Evolutionary conservation across 2,329 filamentous ascomycete species (phyloP).

Genomic region (Alternaria dauci): DNA sequence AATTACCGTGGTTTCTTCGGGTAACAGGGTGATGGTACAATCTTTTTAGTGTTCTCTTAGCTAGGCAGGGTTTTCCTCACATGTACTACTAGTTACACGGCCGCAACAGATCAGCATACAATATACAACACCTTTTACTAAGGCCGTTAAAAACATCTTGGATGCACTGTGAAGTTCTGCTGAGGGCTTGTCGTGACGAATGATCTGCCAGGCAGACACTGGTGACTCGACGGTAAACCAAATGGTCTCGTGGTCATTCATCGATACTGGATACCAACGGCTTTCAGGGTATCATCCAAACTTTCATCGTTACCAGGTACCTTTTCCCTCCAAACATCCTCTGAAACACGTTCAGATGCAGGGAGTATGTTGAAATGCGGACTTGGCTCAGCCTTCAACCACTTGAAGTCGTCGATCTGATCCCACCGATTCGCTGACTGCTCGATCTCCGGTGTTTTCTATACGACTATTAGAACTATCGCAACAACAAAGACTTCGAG

Average conservation of each 20-base stretch:
- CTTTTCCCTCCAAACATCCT: slow-evolving; percentile 69
- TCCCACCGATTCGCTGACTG: slow-evolving; percentile 75
- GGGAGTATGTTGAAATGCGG: slow-evolving; percentile 85
- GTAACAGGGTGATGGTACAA: slow-evolving; percentile 21
- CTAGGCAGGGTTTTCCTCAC: slow-evolving; percentile 34
- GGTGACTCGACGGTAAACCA: background rate
- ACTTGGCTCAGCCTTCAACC: slow-evolving; percentile 85
- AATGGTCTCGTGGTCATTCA: background rate
- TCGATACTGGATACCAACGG: slow-evolving; percentile 10
- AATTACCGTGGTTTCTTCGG: slow-evolving; percentile 25
- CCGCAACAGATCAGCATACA: slow-evolving; percentile 35
- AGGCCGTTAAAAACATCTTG: slow-evolving; percentile 19
- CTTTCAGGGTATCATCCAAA: slow-evolving; percentile 27
- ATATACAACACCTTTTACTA: slow-evolving; percentile 35
- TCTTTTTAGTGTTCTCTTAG: slow-evolving; percentile 37
- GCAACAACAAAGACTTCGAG: background rate
- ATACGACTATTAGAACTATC: background rate
- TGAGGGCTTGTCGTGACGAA: background rate
- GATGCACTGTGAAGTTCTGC: slow-evolving; percentile 4
- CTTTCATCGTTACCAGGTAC: slow-evolving; percentile 52
- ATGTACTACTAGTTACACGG: slow-evolving; percentile 43
- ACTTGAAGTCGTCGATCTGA: slow-evolving; percentile 96
- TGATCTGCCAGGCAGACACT: background rate
- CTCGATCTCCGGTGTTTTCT: slow-evolving; percentile 33
- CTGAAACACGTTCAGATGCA: slow-evolving; percentile 65